These are phyloP conservation scores for Aspergillus hiratsukae DNA, from an alignment of 2,329 filamentous ascomycete genomes.

Conservation along the genomic window DNA sequence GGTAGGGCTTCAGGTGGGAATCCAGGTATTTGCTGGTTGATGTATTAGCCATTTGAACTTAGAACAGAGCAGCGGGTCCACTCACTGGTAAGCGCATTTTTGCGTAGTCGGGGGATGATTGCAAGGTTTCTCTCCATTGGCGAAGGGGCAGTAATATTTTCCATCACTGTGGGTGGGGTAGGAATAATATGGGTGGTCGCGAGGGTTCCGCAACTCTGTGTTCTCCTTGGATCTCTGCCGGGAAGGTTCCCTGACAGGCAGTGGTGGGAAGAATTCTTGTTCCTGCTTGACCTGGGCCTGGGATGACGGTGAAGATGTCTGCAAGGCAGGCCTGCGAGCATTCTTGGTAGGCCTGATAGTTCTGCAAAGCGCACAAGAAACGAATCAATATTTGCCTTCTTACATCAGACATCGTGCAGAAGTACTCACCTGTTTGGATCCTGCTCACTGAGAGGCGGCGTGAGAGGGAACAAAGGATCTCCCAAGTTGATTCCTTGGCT, in stretches of 20 bases:
- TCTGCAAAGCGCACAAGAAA: conserved; percentile 17
- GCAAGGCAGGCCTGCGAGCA: conserved; percentile 33
- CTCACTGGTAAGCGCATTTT: conserved; percentile 99
- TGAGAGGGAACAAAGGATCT: conserved; percentile 38
- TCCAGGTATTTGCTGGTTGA: conserved; percentile 83
- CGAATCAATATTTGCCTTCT: neutral
- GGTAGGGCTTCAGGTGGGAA: conserved; percentile 93
- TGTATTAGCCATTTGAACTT: conserved; percentile 14
- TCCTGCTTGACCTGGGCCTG: conserved; percentile 34
- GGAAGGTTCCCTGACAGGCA: conserved; percentile 31
- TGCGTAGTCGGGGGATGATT: conserved; percentile 91
- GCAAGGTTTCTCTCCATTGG: conserved; percentile 64
- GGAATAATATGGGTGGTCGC: conserved; percentile 41
- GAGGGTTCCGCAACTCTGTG: conserved; percentile 35
- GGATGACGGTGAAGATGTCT: conserved; percentile 26
- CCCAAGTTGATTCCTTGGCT: conserved; percentile 34
- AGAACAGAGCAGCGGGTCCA: conserved; percentile 15
- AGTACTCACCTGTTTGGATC: conserved; percentile 39
- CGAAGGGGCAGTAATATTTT: conserved; percentile 90
- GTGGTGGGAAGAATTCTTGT: conserved; percentile 32
- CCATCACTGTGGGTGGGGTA: conserved; percentile 57
- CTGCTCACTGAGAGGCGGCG: conserved; percentile 36
- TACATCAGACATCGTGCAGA: neutral
- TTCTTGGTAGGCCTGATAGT: conserved; percentile 38
- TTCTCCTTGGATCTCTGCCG: conserved; percentile 36